Conservation (phyloP, 768 basidiomycete genomes). For the Candolleomyces eurysporus region DNA sequence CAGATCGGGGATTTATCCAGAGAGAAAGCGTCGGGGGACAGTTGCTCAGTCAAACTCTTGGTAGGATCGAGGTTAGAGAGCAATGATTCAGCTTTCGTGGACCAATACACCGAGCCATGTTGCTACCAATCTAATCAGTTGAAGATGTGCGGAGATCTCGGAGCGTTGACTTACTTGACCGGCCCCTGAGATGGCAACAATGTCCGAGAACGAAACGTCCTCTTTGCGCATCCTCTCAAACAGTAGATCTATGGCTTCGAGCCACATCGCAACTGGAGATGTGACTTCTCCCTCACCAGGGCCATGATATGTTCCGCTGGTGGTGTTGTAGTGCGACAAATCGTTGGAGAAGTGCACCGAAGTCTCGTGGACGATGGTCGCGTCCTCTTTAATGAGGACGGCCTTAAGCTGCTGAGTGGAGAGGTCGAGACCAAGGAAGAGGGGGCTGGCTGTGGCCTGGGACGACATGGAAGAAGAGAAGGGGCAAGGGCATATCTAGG, state of each 20-base stretch:
- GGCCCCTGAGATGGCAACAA: slow-evolving; percentile 71
- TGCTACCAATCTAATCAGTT: slow-evolving; percentile 43
- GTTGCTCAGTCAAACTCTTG: slow-evolving; percentile 53
- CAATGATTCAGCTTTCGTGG: slow-evolving; percentile 45
- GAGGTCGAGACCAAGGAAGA: slow-evolving; percentile 81
- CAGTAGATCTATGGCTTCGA: slow-evolving; percentile 82
- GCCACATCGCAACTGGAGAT: slow-evolving; percentile 79
- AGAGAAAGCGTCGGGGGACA: slow-evolving; percentile 66
- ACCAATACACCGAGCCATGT: slow-evolving; percentile 90
- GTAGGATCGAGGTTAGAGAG: slow-evolving; percentile 54
- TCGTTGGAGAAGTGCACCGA: slow-evolving; percentile 81
- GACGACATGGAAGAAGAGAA: neutral
- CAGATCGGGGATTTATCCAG: slow-evolving; percentile 74
- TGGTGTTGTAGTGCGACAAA: slow-evolving; percentile 64
- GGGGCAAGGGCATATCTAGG: neutral
- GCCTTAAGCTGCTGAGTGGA: slow-evolving; percentile 87
- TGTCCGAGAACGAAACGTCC: slow-evolving; percentile 56
- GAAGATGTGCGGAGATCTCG: neutral
- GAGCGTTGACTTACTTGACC: slow-evolving; percentile 55
- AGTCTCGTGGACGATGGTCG: slow-evolving; percentile 60
- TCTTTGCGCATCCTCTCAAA: slow-evolving; percentile 57
- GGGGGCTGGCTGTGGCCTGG: slow-evolving; percentile 14
- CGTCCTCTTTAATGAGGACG: slow-evolving; percentile 58
- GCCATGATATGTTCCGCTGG: slow-evolving; percentile 63
- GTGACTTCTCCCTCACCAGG: slow-evolving; percentile 72